Evolutionary conservation across 2,329 filamentous ascomycete genomes (phyloP).

Genomic region (Teratosphaeria zuluensis): DNA sequence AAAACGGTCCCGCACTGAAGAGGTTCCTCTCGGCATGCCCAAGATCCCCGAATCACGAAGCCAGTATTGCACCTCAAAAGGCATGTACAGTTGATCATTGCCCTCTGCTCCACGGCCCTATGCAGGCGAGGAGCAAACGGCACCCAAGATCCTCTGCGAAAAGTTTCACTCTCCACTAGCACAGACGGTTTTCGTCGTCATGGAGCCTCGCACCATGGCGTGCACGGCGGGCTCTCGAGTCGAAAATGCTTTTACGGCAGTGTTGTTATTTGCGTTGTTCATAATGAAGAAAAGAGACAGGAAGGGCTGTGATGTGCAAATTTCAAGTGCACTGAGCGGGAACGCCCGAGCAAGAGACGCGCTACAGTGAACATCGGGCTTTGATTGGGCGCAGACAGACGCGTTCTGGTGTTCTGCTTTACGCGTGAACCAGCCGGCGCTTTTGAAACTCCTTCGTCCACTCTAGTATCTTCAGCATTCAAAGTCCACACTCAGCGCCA

Average conservation of each 20-base stretch:
- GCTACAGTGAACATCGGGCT: background rate
- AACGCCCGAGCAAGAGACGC: background rate
- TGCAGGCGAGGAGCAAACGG: slow-evolving; percentile 23
- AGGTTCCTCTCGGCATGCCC: too few species aligned
- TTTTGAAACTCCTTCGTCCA: background rate
- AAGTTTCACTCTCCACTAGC: slow-evolving; percentile 26
- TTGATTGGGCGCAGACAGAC: background rate
- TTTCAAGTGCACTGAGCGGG: background rate
- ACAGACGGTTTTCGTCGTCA: slow-evolving; percentile 32
- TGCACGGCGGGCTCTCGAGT: slow-evolving; percentile 27
- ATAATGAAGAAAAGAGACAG: background rate
- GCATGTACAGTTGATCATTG: slow-evolving; percentile 31
- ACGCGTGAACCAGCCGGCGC: background rate
- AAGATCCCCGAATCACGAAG: too few species aligned
- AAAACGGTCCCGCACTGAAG: too few species aligned
- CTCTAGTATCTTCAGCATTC: background rate
- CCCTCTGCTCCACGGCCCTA: slow-evolving; percentile 24
- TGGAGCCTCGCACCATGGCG: slow-evolving; percentile 26
- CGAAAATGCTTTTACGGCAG: slow-evolving; percentile 32
- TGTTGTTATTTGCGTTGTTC: slow-evolving; percentile 29
- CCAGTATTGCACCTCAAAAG: slow-evolving; percentile 4
- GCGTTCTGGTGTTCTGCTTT: background rate
- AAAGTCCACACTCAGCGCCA: too few species aligned
- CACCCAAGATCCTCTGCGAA: slow-evolving; percentile 29
- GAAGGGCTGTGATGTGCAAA: background rate